Base-by-base conservation (phyloP, 208 protist species). In the Tritrichomonas foetus region DNA sequence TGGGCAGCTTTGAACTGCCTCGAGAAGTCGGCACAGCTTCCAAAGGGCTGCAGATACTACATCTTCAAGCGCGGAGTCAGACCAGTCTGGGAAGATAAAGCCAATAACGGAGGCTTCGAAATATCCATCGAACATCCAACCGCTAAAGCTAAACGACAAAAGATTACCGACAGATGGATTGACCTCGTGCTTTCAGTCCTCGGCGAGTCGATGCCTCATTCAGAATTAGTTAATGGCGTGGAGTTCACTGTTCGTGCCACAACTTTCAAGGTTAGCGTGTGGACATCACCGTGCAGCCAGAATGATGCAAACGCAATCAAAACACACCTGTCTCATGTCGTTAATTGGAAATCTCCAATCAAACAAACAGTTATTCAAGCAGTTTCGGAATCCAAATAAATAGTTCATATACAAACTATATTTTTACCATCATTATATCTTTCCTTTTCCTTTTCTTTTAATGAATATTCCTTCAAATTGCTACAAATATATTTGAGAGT, bases 11-110 rank as follows among this genome's bases (percentile, higher is more conserved):
- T 89, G 8, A 89, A 89, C 47, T 53, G 47, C 1, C 9, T 89
- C 3, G 78, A 89, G 39, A 25, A 53, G 20, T 20, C 78, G 33
- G n/a, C 41, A 1, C 30, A 53, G 27, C 78, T 89, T 57, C 41
- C 47, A 39, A 89, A 57, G 27, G 78, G 78, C 11, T 89, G 78
- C 30, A 89, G 78, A 39, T 89, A 89, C 47, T 89, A 89, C 30
- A 36, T 89, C 8, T 89, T 89, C 57, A 89, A n/a, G 39, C 33
- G 33, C 33, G 41, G 41, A 3, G 5, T 57, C 39, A 1, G 33
- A 9, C 78, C 78, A 39, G n/a, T 89, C 5, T 89, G 78, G 78
- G 78, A 89, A 57, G 78, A 89, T 89, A 5, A 33, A 27, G 20
- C 78, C 3, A 57, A 57, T 89, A 33, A 57, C 20, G 30, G n/a